Conservation (phyloP, 140 eudicot genomes). For the Bidens hawaiensis region DNA sequence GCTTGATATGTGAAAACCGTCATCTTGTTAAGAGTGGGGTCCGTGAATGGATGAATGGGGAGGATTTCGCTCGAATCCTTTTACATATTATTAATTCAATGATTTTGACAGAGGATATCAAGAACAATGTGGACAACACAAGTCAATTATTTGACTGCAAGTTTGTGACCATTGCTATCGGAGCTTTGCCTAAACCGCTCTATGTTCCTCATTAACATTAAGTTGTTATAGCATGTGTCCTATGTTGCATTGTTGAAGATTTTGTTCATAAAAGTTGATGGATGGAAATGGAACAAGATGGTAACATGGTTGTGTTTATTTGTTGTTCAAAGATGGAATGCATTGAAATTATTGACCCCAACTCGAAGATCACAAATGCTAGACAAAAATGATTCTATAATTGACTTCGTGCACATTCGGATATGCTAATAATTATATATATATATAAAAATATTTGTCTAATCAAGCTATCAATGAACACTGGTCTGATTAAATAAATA, state of each 20-base stretch:
- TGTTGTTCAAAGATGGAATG: neutral
- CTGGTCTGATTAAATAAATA: no score
- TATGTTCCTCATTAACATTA: conserved; percentile 26
- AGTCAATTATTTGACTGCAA: conserved; percentile 50
- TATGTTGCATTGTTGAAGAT: neutral
- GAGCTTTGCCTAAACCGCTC: conserved; percentile 34
- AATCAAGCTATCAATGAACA: no score
- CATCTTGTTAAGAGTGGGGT: conserved; percentile 37
- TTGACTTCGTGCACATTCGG: neutral
- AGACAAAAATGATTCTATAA: neutral
- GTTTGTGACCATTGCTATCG: conserved; percentile 30
- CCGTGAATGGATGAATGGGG: conserved; percentile 64
- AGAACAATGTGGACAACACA: neutral
- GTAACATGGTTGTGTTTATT: neutral
- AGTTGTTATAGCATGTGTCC: neutral
- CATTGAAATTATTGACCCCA: neutral
- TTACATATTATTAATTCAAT: conserved; percentile 25
- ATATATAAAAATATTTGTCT: no score
- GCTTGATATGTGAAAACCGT: conserved; percentile 49
- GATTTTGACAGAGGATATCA: neutral
- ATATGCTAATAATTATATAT: no score
- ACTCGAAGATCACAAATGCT: neutral
- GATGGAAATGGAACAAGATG: neutral
- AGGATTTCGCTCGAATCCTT: conserved; percentile 40
- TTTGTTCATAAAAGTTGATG: neutral